Evolutionary conservation across 1,284 basidiomycete species (phyloP), one percentile per base, ranked within the genome.

Genomic region (Mycena sp.): DNA sequence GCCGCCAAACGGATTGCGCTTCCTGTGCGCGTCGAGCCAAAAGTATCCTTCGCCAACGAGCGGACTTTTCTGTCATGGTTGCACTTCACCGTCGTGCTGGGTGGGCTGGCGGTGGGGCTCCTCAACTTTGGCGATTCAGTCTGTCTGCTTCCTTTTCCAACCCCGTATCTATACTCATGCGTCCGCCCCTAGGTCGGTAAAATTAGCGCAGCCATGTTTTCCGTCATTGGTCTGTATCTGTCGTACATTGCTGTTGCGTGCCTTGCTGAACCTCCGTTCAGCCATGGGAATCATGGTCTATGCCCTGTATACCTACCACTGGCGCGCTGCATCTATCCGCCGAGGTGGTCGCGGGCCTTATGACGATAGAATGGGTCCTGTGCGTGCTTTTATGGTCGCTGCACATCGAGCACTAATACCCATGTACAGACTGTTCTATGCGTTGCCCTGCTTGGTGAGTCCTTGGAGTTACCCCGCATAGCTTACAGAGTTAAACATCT

Each of bases 221-320:
- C 93, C 43, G 78, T 92, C 64, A 94, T 97, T 65, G 94, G 95
- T 95, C 70, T 72, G 93, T 83, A 6, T 21, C 61, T 71, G 41
- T 72, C 58, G 25, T 25, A 50, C n/a, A 17, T 54, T 38, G 26
- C 35, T 26, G 56, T 23, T 43, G 44, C 23, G 16, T 32, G 29
- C 4, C 57, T 57, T 55, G 45, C 26, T n/a, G n/a, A n/a, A 30
- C 26, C 35, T 58, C 52, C 45, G 38, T 16, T n/a, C 52, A 97
- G 96, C 97, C 41, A 94, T 98, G 89, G 93, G 89, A 14, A 95
- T 98, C 69, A 99, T 99, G 97, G 77, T 95, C 30, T 99, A 98
- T 77, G 97, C 98, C 1, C 81, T 99, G 19, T 92, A 93, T 70
- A 95, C 95, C 44, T 99, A 96, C 77, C 96, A 99, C 78, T 96